Evolutionary conservation across 805 yeast genomes (phyloP), one percentile per base, ranked within the genome.

Genomic region (Monosporozyma servazzii): DNA sequence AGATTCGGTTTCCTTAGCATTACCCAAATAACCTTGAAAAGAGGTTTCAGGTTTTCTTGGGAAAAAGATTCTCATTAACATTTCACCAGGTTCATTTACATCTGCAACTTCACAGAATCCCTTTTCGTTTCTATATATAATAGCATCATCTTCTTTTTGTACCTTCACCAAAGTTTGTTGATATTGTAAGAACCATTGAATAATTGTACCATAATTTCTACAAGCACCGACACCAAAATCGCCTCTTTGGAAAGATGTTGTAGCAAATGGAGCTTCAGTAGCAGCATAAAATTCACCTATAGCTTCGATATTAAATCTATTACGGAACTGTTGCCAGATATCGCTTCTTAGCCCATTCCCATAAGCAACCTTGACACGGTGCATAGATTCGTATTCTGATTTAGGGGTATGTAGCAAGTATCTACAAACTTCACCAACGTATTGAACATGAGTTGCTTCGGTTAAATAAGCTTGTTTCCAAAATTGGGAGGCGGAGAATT

Each of bases 371-470:
- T 70, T 69, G 10, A 86, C 82, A 5, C 63, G 55, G 65, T 88
- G 96, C 43, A 64, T 64, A 43, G 69, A 65, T 63, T 88, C 95
- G 62, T 78, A 83, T 10, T 86, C 84, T 44, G 83, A 82, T 8
- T 70, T 71, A 47, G 83, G 79, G 1, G 88, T 71, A 58, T 84
- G 81, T 55, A 86, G 68, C 53, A 90, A 74, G 62, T 89, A 91
- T 47, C 98, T 78, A 67, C 97, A 88, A 31, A 88, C 89, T 68
- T 90, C 98, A 17, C 98, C 98, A 17, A 90, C 98, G 60, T 90
- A 90, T 68, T 90, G 96, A 50, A 88, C 77, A 55, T 86, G 87
- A 3, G 95, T 86, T 3, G 96, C 86, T 2, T 74, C 68, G 13
- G 82, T 68, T 36, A 86, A 62, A 57, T 76, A 81, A 2, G 85